Evolutionary conservation across 805 yeast species (phyloP), one percentile per base, ranked within the genome.

Genomic region (Ogataea methylovora): DNA sequence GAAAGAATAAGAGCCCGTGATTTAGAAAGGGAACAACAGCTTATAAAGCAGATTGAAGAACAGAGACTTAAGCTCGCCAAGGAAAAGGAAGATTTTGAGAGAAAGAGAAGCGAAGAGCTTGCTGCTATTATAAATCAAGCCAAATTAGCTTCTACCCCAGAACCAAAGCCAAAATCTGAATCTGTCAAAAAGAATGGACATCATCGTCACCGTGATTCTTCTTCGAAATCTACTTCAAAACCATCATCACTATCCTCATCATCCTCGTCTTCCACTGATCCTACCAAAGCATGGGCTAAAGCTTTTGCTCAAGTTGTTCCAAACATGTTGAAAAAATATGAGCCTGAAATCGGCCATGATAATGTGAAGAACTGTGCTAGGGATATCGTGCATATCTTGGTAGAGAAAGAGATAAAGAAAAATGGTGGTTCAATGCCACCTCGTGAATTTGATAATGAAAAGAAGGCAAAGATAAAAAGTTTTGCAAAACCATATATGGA

Each of bases 281-380:
- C 5, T 25, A n/a, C 27, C 15, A 51, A 42, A 23, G 44, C 46
- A 34, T 71, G 78, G 77, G 63, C 58, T 5, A 53, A 50, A 27
- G 43, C 63, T 22, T 75, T 90, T 52, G 97, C 96, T 2, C 58
- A 67, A 12, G 65, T 74, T 45, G 83, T 90, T 9, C 97, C 97
- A 8, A 86, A 87, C 48, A 56, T 83, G 49, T 65, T 88, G 35
- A 76, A 77, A 43, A 74, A 73, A 44, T 75, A 81, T 54, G 80
- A 75, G 43, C 52, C 64, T 3, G 78, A 76, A 35, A 64, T 90
- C 16, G 87, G 86, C 4, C 77, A 75, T 38, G 94, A 83, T 4
- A 68, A 75, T 36, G 50, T 85, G 33, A 90, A 88, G 58, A 69
- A 69, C 25, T 81, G 87, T 57, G 84, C 95, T 3, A 72, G 76